Percentiles rank a stretch among this genome's conserved stretches.
These are phyloP conservation scores for Solioccasus polychromus DNA, from an alignment of 768 basidiomycete genomes.

Conservation along the genomic window DNA sequence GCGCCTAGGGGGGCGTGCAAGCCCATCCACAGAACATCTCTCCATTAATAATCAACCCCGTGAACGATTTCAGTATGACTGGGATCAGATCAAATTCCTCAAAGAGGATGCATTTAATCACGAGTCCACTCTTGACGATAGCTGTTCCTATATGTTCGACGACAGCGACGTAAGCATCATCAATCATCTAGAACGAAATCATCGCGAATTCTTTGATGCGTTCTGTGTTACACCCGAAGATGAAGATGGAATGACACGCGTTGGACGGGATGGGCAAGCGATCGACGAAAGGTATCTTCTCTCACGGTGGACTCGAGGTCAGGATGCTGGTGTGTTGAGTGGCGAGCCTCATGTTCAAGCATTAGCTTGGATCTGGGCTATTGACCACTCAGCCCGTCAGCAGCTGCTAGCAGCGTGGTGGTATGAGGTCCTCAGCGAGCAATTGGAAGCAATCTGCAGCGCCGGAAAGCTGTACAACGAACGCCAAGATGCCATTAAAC, in stretches of 20 bases:
- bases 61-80: too few relatives aligned
- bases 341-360: constrained; percentile 22
- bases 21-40: constrained; percentile 43
- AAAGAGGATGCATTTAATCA: constrained; percentile 33
- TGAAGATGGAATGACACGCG: constrained; percentile 42
- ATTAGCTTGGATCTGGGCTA: constrained; percentile 38
- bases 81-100: too few relatives aligned
- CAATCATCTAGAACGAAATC: constrained; percentile 44
- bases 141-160: constrained; percentile 20
- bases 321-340: constrained; percentile 43
- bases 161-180: constrained; percentile 34
- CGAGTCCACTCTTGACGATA: constrained; percentile 12
- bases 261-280: constrained; percentile 41
- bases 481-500: constrained; percentile 30
- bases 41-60: constrained; percentile 36
- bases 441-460: constrained; percentile 29
- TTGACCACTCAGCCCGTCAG: constrained; percentile 30
- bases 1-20: constrained; percentile 57
- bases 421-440: constrained; percentile 30
- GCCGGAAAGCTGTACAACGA: constrained; percentile 37
- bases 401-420: constrained; percentile 33
- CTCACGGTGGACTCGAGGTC: constrained; percentile 42
- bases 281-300: constrained; percentile 44
- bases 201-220: constrained; percentile 41
- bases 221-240: constrained; percentile 38